Percentiles rank a stretch among this genome's conserved stretches.
phyloP scores from a whole-genome alignment of 805 yeast genomes.

The Nakazawaea sp. region DNA sequence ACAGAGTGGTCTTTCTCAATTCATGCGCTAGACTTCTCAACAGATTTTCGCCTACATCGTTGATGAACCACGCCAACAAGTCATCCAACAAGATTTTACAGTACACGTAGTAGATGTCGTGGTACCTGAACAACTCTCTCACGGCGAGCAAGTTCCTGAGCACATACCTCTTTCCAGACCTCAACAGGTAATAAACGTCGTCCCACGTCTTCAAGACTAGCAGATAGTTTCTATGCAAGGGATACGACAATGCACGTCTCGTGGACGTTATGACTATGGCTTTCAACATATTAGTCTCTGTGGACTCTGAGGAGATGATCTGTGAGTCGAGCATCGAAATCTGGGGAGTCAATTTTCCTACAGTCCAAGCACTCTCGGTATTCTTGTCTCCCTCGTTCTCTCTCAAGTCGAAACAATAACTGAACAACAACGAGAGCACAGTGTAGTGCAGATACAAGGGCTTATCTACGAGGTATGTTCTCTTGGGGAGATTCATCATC shows the following conservation, averaged over 20 bases:
- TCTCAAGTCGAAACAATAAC: conserved; percentile 68
- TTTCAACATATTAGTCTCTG: conserved; percentile 33
- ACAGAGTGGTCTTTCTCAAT: conserved; percentile 35
- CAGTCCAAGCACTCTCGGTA: conserved; percentile 89
- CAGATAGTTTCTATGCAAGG: conserved; percentile 68
- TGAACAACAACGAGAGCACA: conserved; percentile 61
- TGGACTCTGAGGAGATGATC: conserved; percentile 29
- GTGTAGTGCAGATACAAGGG: conserved; percentile 54
- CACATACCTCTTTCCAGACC: conserved; percentile 64
- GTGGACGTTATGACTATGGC: conserved; percentile 55
- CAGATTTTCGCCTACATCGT: conserved; percentile 50
- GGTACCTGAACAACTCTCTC: conserved; percentile 71
- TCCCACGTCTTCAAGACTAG: conserved; percentile 61
- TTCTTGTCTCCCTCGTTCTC: conserved; percentile 66
- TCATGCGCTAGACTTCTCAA: conserved; percentile 65
- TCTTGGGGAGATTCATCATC: conserved; percentile 65
- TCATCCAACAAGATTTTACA: conserved; percentile 74
- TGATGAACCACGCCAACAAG: conserved; percentile 67
- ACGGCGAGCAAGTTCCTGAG: conserved; percentile 52
- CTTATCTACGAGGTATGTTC: conserved; percentile 48
- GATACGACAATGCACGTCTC: conserved; percentile 72
- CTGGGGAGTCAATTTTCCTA: conserved; percentile 83
- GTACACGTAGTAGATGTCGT: conserved; percentile 81
- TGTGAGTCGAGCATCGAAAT: conserved; percentile 63
- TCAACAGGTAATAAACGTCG: conserved; percentile 58